Percentiles rank a stretch among this genome's conserved stretches.
phyloP scores from a whole-genome alignment of 495 filamentous ascomycete species.

The Aspergillus indologenus region DNA sequence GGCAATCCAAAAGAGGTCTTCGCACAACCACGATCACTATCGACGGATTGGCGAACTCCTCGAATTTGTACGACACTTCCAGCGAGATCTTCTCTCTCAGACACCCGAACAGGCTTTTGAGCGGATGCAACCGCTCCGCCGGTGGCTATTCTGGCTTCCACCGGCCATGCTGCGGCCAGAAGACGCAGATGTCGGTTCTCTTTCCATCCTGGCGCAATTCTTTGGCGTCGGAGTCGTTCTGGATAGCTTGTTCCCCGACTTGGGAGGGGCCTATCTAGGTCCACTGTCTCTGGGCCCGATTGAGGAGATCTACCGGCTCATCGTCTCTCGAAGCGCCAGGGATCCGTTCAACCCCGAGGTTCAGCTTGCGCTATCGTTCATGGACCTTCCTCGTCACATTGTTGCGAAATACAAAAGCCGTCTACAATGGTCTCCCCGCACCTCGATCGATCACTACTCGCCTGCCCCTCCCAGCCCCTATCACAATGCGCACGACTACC shows the following conservation, averaged over 20 bases:
- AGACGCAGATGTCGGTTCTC: conserved; percentile 38
- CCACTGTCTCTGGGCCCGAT: conserved; percentile 71
- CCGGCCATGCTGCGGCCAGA: conserved; percentile 62
- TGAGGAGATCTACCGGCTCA: conserved; percentile 68
- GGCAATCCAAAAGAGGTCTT: conserved; percentile 66
- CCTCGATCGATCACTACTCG: conserved; percentile 38
- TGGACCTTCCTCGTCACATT: conserved; percentile 40
- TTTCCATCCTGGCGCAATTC: conserved; percentile 77
- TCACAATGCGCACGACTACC: conserved; percentile 34
- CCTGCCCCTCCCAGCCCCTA: conserved; percentile 41
- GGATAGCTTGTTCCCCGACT: conserved; percentile 86
- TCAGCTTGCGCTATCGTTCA: conserved; percentile 32
- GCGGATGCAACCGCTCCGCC: conserved; percentile 76
- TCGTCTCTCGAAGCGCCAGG: conserved; percentile 31
- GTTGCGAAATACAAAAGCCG: conserved; percentile 36
- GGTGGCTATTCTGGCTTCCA: conserved; percentile 95
- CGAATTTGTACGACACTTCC: conserved; percentile 75
- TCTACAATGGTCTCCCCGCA: conserved; percentile 39
- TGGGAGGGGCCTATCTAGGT: conserved; percentile 83
- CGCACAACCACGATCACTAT: conserved; percentile 68
- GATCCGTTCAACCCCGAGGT: conserved; percentile 38
- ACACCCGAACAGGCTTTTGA: conserved; percentile 81
- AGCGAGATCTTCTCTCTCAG: conserved; percentile 67
- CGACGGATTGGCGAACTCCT: conserved; percentile 75
- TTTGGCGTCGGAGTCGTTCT: conserved; percentile 83